These are phyloP conservation scores for Crassisporium funariophilum DNA, from an alignment of 768 basidiomycete species.

Conservation along the genomic window DNA sequence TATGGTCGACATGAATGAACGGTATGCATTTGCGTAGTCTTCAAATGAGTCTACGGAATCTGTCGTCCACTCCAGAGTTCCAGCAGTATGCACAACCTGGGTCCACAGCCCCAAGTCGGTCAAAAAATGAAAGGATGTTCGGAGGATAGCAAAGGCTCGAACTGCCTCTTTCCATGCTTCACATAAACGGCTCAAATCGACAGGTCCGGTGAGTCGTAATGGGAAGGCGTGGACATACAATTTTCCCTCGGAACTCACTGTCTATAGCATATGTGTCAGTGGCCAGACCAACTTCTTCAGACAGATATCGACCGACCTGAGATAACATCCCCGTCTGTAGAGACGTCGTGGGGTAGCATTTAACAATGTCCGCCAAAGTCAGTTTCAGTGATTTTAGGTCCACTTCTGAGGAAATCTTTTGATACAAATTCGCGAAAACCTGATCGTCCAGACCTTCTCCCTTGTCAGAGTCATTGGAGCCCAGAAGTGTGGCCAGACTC, in stretches of 20 bases:
- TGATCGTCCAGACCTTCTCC: background rate
- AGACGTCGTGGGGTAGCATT: constrained; percentile 41
- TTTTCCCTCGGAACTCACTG: constrained; percentile 28
- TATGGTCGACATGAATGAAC: constrained; percentile 19
- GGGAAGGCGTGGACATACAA: constrained; percentile 37
- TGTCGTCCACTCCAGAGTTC: constrained; percentile 22
- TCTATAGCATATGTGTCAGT: constrained; percentile 23
- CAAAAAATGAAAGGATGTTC: constrained; percentile 50
- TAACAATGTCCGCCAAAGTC: constrained; percentile 30
- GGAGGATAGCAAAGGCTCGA: constrained; percentile 38
- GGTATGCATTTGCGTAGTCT: constrained; percentile 21
- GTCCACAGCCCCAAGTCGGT: constrained; percentile 35
- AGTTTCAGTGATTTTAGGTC: constrained; percentile 19
- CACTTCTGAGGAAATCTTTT: constrained; percentile 9
- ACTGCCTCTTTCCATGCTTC: constrained; percentile 38
- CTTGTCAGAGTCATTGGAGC: constrained; percentile 4
- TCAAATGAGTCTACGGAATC: constrained; percentile 14
- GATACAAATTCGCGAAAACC: background rate
- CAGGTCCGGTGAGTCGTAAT: constrained; percentile 17
- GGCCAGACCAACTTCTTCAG: no score
- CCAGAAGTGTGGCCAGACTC: constrained; percentile 14
- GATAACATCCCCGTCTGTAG: constrained; percentile 54
- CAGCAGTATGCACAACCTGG: constrained; percentile 30
- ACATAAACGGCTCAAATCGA: constrained; percentile 30
- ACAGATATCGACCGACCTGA: constrained; percentile 33